These are phyloP conservation scores for Harrya chromipes DNA, from an alignment of 768 basidiomycete genomes.

Conservation along the genomic window DNA sequence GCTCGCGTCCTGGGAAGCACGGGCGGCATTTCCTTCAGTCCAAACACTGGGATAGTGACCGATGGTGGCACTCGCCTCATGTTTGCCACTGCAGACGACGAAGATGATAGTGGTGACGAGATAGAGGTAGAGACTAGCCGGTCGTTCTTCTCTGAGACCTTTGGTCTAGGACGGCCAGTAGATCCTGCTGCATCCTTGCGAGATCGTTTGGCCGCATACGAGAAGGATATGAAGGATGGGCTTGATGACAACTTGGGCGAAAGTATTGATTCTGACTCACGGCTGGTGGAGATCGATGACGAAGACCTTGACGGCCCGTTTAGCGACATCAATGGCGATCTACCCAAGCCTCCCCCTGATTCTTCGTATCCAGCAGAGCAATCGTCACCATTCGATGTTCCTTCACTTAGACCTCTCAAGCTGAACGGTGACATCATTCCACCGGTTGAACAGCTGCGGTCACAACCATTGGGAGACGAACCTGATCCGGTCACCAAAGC, in stretches of 20 bases:
- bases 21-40: constrained; percentile 67
- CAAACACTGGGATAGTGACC: constrained; percentile 48
- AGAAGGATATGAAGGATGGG: constrained; percentile 43
- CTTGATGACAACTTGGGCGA: constrained; percentile 26
- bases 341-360: constrained; percentile 27
- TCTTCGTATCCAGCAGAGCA: constrained; percentile 19
- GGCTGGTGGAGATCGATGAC: constrained; percentile 33
- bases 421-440: constrained; percentile 44
- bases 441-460: constrained; percentile 48
- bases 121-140: constrained; percentile 30
- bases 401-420: constrained; percentile 43
- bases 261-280: constrained; percentile 17
- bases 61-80: constrained; percentile 49
- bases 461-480: constrained; percentile 52
- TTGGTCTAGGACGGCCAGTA: constrained; percentile 42
- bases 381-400: constrained; percentile 40
- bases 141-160: constrained; percentile 49
- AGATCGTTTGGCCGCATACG: constrained; percentile 62
- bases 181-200: constrained; percentile 58
- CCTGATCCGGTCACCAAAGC: constrained; percentile 50
- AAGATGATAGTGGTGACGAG: constrained; percentile 58
- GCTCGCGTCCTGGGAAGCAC: constrained; percentile 54
- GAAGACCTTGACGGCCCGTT: constrained; percentile 32
- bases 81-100: constrained; percentile 60
- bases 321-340: constrained; percentile 32